These are phyloP conservation scores for Ophioceras dolichostomum DNA, from an alignment of 2,329 filamentous ascomycete species.

Conservation along the genomic window DNA sequence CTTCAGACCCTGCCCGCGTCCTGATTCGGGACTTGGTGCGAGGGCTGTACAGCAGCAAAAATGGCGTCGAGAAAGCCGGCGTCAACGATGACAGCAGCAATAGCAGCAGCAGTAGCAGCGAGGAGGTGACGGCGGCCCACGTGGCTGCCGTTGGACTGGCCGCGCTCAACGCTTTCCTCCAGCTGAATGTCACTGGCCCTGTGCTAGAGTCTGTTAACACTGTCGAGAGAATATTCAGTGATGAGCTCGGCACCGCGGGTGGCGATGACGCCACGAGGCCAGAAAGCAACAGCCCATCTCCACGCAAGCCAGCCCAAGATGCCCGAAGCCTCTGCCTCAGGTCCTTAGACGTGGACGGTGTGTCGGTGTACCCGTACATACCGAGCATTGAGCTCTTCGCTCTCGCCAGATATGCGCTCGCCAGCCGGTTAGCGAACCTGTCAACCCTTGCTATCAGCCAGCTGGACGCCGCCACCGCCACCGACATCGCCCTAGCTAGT, in stretches of 20 bases:
- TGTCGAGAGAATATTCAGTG: slow-evolving; percentile 22
- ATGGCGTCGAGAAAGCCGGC: not conserved
- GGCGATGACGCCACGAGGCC: slow-evolving; percentile 17
- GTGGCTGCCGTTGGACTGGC: slow-evolving; percentile 48
- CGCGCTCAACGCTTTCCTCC: slow-evolving; percentile 67
- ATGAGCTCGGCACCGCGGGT: not conserved
- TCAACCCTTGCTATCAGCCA: too few species aligned
- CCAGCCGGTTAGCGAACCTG: not conserved
- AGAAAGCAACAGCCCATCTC: slow-evolving; percentile 15
- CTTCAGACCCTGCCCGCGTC: slow-evolving; percentile 1
- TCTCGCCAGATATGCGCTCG: slow-evolving; percentile 46
- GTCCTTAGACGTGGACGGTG: slow-evolving; percentile 68
- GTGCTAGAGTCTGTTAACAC: slow-evolving; percentile 37
- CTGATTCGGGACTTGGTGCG: slow-evolving; percentile 2
- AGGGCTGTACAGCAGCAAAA: too few species aligned
- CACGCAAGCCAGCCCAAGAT: too few species aligned
- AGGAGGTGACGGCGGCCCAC: not conserved
- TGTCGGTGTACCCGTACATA: slow-evolving; percentile 74
- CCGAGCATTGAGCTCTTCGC: slow-evolving; percentile 76
- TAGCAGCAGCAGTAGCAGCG: too few species aligned
- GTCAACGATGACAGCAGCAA: not conserved
- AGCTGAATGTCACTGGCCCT: slow-evolving; percentile 80
- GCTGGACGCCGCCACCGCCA: too few species aligned
- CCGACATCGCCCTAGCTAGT: slow-evolving; percentile 8
- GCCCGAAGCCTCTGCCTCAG: slow-evolving; percentile 37